These are phyloP conservation scores for Chlamydomonas sphaeroides DNA, from an alignment of 139 green algal genomes.

Conservation along the genomic window DNA sequence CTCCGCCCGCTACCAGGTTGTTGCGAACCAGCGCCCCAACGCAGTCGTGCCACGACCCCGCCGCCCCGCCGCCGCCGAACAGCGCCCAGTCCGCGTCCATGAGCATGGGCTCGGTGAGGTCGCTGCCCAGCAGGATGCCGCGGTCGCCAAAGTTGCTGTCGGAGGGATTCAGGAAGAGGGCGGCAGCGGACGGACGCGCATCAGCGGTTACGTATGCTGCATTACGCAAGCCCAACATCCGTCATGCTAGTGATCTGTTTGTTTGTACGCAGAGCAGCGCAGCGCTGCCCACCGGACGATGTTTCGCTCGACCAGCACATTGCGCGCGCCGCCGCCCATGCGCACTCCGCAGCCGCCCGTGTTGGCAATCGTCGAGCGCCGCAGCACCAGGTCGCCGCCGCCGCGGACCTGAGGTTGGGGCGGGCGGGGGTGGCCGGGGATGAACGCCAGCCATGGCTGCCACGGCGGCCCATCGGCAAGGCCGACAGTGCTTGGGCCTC, in stretches of 20 bases:
- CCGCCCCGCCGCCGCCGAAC: not conserved
- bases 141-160: conserved; percentile 38
- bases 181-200: too few relatives aligned
- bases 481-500: too few relatives aligned
- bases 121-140: conserved; percentile 42
- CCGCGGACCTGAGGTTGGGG: conserved; percentile 4
- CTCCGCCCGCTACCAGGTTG: conserved; percentile 32
- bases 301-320: conserved; percentile 38
- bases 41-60: conserved; percentile 25
- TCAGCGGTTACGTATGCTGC: too few relatives aligned
- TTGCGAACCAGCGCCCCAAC: not conserved
- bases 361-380: conserved; percentile 8
- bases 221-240: too few relatives aligned
- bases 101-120: conserved; percentile 28
- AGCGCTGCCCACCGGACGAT: conserved; percentile 33
- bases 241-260: too few relatives aligned
- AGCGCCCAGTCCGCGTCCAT: conserved; percentile 41
- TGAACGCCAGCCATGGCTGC: too few relatives aligned
- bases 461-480: too few relatives aligned
- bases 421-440: too few relatives aligned
- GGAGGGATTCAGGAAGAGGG: too few relatives aligned
- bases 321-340: conserved; percentile 37
- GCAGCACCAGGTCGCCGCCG: conserved; percentile 11
- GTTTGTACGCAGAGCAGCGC: too few relatives aligned
- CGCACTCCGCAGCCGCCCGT: not conserved